A percentile compares a stretch with the other conserved stretches of the same genome.
Evolutionary conservation across 1,284 basidiomycete genomes (phyloP).

Genomic region (Tremellales sp.): DNA sequence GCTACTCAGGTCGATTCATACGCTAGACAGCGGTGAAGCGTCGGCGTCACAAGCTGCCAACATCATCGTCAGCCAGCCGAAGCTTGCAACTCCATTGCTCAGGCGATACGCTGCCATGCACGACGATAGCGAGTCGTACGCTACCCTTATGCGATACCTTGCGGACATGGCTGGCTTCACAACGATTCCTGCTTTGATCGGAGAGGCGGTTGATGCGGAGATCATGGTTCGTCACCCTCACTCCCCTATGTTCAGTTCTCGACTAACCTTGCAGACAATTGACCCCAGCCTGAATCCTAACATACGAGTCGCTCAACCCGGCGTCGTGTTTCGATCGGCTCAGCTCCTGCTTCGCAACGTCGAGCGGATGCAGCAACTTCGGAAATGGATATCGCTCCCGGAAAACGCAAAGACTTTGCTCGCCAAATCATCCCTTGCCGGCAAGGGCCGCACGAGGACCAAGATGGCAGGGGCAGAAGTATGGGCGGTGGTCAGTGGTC

Average conservation of each 20-base stretch:
- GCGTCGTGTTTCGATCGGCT: conserved; percentile 17
- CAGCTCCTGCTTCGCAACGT: conserved; percentile 30
- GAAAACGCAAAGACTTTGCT: conserved; percentile 30
- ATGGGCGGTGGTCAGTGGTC: conserved; percentile 25
- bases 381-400: conserved; percentile 23
- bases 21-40: not conserved
- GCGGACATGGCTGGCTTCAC: too few relatives aligned
- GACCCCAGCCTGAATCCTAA: conserved; percentile 35
- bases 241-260: too few relatives aligned
- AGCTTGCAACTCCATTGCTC: conserved; percentile 4
- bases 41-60: not conserved
- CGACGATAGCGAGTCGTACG: too few relatives aligned
- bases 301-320: conserved; percentile 7
- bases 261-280: conserved; percentile 19
- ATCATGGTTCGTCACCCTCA: too few relatives aligned
- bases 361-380: conserved; percentile 8
- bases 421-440: conserved; percentile 20
- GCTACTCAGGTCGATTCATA: conserved; percentile 4
- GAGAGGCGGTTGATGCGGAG: too few relatives aligned
- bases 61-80: not conserved
- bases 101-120: conserved; percentile 2
- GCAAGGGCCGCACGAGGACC: conserved; percentile 20
- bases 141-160: too few relatives aligned
- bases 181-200: too few relatives aligned
- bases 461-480: conserved; percentile 32